Conservation (phyloP, 345 rosid genomes). For the Kernera saxatilis region DNA sequence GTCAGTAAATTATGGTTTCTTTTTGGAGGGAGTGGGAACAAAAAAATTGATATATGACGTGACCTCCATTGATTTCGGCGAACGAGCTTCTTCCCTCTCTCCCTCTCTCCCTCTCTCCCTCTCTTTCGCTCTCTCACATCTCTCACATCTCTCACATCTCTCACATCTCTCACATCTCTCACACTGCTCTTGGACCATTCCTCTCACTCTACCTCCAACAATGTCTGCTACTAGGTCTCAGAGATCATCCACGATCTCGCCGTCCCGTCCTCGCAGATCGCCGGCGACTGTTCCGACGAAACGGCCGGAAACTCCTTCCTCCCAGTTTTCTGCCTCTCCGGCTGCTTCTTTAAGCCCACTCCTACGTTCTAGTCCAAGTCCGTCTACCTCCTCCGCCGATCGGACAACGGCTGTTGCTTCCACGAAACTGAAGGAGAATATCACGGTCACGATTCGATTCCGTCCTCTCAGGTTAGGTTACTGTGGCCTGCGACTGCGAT, state of each 20-base stretch:
- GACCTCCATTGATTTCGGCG: slow-evolving; percentile 30
- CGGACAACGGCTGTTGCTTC: slow-evolving; percentile 20
- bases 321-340: slow-evolving; percentile 43
- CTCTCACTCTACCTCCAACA: slow-evolving; percentile 3
- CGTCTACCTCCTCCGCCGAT: slow-evolving; percentile 35
- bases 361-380: slow-evolving; percentile 27
- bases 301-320: slow-evolving; percentile 51
- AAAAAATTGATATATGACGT: slow-evolving; percentile 23
- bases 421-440: slow-evolving; percentile 58
- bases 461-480: slow-evolving; percentile 70
- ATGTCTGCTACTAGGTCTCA: slow-evolving; percentile 59
- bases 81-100: slow-evolving; percentile 19
- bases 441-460: slow-evolving; percentile 73
- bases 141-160: neutral
- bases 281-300: slow-evolving; percentile 37
- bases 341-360: slow-evolving; percentile 33
- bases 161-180: neutral
- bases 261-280: slow-evolving; percentile 74
- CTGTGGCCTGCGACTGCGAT: neutral
- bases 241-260: slow-evolving; percentile 62
- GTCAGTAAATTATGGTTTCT: neutral
- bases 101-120: neutral
- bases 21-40: slow-evolving; percentile 36
- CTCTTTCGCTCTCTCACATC: neutral
- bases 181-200: neutral